These are phyloP conservation scores for Gnaphalium uliginosum DNA, from an alignment of 129 eudicot species.

Conservation along the genomic window DNA sequence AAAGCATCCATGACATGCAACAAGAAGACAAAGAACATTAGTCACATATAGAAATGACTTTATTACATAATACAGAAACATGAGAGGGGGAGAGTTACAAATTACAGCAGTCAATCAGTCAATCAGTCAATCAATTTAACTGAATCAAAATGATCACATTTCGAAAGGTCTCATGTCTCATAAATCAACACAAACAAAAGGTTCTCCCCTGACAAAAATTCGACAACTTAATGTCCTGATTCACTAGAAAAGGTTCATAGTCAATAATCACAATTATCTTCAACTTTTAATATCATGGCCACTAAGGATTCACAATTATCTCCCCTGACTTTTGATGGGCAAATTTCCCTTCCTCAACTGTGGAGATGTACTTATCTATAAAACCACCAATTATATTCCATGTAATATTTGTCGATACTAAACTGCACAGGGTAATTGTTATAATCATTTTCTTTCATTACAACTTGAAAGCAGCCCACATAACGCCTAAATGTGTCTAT, in stretches of 20 bases:
- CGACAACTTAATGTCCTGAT: background rate
- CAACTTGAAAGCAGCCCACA: background rate
- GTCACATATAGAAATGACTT: constrained; percentile 16
- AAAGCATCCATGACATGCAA: constrained; percentile 52
- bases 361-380: background rate
- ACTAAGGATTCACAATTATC: background rate
- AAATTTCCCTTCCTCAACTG: background rate
- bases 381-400: background rate
- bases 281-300: background rate
- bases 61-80: background rate
- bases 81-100: background rate
- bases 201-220: background rate
- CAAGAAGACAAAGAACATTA: constrained; percentile 36
- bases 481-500: constrained; percentile 12
- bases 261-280: background rate
- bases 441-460: background rate
- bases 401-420: background rate
- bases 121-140: background rate
- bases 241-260: too few species aligned
- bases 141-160: background rate
- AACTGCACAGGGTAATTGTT: background rate
- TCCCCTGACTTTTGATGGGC: background rate
- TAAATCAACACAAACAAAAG: background rate
- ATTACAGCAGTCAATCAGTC: background rate
- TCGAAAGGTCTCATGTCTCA: background rate